Conservation (phyloP, 129 eudicot genomes). For the Scalesia atractyloides region DNA sequence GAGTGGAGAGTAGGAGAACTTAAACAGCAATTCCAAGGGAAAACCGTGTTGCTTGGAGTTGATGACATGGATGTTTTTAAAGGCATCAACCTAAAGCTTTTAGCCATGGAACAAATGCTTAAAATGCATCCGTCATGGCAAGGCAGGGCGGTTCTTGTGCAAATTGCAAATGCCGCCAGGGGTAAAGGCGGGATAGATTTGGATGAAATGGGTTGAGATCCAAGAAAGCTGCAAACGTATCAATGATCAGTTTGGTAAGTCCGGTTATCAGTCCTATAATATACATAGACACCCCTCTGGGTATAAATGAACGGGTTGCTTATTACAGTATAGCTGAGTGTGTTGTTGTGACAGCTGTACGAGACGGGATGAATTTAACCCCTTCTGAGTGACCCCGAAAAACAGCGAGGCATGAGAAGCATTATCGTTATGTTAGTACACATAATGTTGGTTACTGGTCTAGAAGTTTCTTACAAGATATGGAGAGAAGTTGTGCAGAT, state of each 20-base stretch:
- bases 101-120: slow-evolving; percentile 78
- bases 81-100: slow-evolving; percentile 66
- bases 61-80: slow-evolving; percentile 73
- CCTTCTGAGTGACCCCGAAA: slow-evolving; percentile 80
- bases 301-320: slow-evolving; percentile 64
- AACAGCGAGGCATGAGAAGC: slow-evolving; percentile 81
- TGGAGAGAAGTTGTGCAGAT: slow-evolving; percentile 82
- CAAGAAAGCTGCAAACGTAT: slow-evolving; percentile 70
- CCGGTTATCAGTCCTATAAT: slow-evolving; percentile 85
- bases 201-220: slow-evolving; percentile 66
- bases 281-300: slow-evolving; percentile 55
- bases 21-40: slow-evolving; percentile 60
- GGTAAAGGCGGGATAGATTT: slow-evolving; percentile 73
- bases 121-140: slow-evolving; percentile 61
- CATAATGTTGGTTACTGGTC: slow-evolving; percentile 92
- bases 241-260: slow-evolving; percentile 66
- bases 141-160: slow-evolving; percentile 68
- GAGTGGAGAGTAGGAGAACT: slow-evolving; percentile 57
- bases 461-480: slow-evolving; percentile 79
- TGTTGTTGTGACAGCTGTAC: slow-evolving; percentile 83
- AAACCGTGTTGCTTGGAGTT: slow-evolving; percentile 64
- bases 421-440: slow-evolving; percentile 77
- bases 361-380: slow-evolving; percentile 89
- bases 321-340: slow-evolving; percentile 87
- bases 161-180: slow-evolving; percentile 76